Conservation (phyloP, 768 basidiomycete species). For the Mycena crocata region DNA sequence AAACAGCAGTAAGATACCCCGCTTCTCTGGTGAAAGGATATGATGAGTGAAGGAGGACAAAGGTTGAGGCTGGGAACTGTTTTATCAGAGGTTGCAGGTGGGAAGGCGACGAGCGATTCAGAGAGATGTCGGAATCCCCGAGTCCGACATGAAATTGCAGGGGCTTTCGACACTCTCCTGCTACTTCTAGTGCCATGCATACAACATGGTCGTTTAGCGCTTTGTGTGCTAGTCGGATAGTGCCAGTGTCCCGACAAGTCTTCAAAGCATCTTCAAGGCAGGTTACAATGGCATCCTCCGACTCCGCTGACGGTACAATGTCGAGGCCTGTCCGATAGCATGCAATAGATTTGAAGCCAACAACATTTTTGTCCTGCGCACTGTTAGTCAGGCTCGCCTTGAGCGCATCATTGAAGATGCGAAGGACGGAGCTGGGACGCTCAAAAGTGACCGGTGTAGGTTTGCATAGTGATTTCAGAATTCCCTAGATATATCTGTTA, state of each 20-base stretch:
- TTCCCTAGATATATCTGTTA: constrained; percentile 43
- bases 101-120: constrained; percentile 70
- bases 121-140: constrained; percentile 77
- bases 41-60: constrained; percentile 81
- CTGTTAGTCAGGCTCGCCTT: constrained; percentile 46
- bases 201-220: constrained; percentile 76
- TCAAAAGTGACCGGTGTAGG: constrained; percentile 8
- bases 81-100: constrained; percentile 77
- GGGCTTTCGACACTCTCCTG: constrained; percentile 70
- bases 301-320: constrained; percentile 48
- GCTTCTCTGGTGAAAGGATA: constrained; percentile 86
- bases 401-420: constrained; percentile 51
- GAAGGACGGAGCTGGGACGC: constrained; percentile 36
- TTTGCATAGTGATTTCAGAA: constrained; percentile 44
- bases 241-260: constrained; percentile 48
- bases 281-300: constrained; percentile 43
- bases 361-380: constrained; percentile 63
- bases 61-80: constrained; percentile 65
- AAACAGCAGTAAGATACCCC: constrained; percentile 79
- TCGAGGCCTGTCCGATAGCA: constrained; percentile 84
- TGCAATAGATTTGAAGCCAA: constrained; percentile 79
- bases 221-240: constrained; percentile 69
- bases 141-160: constrained; percentile 90
- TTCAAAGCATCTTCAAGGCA: constrained; percentile 46
- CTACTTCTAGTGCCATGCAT: constrained; percentile 62